Base-by-base conservation (phyloP, 495 filamentous ascomycete species). In the Aspergillus nanangensis region DNA sequence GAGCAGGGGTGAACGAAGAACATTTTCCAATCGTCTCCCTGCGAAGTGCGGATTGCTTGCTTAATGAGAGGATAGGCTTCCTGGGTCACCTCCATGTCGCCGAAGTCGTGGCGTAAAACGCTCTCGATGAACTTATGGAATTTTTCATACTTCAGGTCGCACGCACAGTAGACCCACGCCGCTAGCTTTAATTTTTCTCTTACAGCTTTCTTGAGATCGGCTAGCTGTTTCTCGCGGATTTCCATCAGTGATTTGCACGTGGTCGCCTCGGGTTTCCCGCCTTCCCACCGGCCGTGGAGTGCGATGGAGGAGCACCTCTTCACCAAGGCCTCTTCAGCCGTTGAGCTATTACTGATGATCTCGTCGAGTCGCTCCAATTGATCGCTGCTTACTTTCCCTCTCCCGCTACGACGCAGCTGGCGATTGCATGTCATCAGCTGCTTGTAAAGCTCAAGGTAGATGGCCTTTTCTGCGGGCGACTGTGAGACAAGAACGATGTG, bases 381-480 rank as follows among this genome's bases (percentile, higher is more conserved):
- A 34, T 75, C 69, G 42, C 66, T 62, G 25, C 55, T 53, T n/a
- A 60, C 56, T 44, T 56, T 53, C n/a, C 55, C 58, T 18, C 60
- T 64, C 7, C 35, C 34, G 4, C 59, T 58, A 25, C 56, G 64
- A 9, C 65, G 61, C 22, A 65, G 51, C 23, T 71, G 62, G 20
- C 71, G 67, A 5, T 77, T 67, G 13, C 65, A 54, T n/a, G 62
- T 60, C 31, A 68, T 55, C 1, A 79, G 44, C 15, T 68, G 60
- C 38, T 72, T 61, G 27, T 72, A 65, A 25, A 82, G 55, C 40
- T 70, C 70, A 1, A 71, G 46, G 49, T 81, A 81, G 14, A 70
- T 60, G 8, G 62, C 59, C 20, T 55, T 51, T 40, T 81, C 77
- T 3, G 61, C 62, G 1, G 71, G 55, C 4, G 67, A 65, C 8